Conservation (phyloP, 2,329 filamentous ascomycete species). For the Dactylellina parvicollis region DNA sequence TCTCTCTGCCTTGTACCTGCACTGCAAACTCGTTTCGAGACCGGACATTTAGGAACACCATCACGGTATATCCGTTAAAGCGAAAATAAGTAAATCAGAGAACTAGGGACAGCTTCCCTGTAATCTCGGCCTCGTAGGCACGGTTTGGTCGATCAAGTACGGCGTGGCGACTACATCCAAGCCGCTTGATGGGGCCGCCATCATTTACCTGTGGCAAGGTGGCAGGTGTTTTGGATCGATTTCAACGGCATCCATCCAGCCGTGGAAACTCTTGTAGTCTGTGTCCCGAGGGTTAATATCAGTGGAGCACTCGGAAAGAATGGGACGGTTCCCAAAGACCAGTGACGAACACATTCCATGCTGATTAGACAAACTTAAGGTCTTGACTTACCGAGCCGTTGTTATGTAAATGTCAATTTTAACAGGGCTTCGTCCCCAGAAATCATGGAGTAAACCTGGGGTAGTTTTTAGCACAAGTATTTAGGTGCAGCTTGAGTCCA, state of each 20-base stretch:
- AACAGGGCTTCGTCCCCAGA: conserved; percentile 45
- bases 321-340: conserved; percentile 29
- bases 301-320: conserved; percentile 33
- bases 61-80: conserved; percentile 48
- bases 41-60: conserved; percentile 35
- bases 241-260: background rate
- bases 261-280: background rate
- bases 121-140: conserved; percentile 25
- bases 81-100: conserved; percentile 1
- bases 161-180: conserved; percentile 25
- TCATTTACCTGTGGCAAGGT: conserved; percentile 38
- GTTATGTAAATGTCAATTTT: conserved; percentile 26
- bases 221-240: background rate
- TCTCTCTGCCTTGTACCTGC: conserved; percentile 14
- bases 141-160: conserved; percentile 40
- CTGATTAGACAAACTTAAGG: background rate
- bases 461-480: conserved; percentile 34
- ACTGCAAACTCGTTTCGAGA: conserved; percentile 42
- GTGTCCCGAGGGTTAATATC: background rate
- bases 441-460: conserved; percentile 52
- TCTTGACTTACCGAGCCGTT: conserved; percentile 49
- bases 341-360: background rate
- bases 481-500: conserved; percentile 34
- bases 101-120: conserved; percentile 44
- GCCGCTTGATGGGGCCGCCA: conserved; percentile 23